Evolutionary conservation across 768 basidiomycete genomes (phyloP), one percentile per base, ranked within the genome.

Genomic region (Leucosporidium scottii): DNA sequence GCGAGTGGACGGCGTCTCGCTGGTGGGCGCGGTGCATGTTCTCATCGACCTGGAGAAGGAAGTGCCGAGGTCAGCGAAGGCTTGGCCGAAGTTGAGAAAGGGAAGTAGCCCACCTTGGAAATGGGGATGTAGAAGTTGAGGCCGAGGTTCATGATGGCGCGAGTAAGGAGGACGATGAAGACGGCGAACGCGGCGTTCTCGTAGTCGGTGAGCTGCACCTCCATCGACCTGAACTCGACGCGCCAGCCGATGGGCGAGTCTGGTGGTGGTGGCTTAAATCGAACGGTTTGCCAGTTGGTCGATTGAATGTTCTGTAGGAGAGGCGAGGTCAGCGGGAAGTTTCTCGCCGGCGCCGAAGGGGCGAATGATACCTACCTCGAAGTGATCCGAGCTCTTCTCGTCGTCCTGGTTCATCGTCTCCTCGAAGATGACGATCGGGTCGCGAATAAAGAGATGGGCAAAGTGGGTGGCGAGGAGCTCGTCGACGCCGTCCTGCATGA

Each of bases 181-280:
- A 97, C 85, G 44, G 92, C 86, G 78, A 92, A 97, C 9, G 96
- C 93, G 1, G 96, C 96, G 77, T 99, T 99, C 81, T 98, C 96
- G 75, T 93, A 99, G 80, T 99, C 96, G 13, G 96, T 98, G 77
- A 97, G 85, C 76, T 98, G 96, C 4, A 98, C 93, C 78, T 99
- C 96, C 96, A 98, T 98, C 77, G 90, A 91, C 65, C 96, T 83
- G 80, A 99, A 99, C 78, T 99, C 96, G 7, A 98, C 94, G 50
- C 96, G 84, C 96, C 96, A 99, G 39, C 94, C 96, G 63, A 98
- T 97, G 10, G 85, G 78, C 8, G 94, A 92, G 63, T 89, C 87
- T 7, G 90, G 87, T 31, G 96, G 94, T 18, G 96, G 96, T 3
- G 96, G 96, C 78, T 99, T 99, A 84, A 99, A 99, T 58, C 96